Conservation (phyloP, 352 stramenopile species). For the Pythium oligandrum region DNA sequence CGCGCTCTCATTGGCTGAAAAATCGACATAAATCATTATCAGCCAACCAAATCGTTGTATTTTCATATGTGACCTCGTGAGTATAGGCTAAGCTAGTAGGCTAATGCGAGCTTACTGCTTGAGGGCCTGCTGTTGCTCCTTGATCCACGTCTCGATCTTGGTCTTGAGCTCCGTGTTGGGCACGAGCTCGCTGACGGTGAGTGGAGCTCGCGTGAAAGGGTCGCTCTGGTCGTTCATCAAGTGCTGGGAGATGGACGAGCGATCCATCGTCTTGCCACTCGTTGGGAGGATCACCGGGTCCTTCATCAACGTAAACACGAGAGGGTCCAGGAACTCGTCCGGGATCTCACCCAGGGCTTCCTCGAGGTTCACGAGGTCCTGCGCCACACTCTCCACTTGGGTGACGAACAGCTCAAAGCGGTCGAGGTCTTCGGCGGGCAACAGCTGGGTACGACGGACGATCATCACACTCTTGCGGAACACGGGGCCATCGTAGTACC, state of each 20-base stretch:
- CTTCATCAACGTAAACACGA: constrained; percentile 95
- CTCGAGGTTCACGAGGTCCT: constrained; percentile 50
- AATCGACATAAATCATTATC: no score
- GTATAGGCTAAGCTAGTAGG: no score
- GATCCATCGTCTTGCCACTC: constrained; percentile 90
- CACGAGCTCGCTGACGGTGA: constrained; percentile 67
- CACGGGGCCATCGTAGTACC: constrained; percentile 73
- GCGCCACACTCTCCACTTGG: constrained; percentile 40
- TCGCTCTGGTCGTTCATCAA: constrained; percentile 96
- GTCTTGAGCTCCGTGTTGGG: constrained; percentile 58
- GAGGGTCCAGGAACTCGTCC: constrained; percentile 95
- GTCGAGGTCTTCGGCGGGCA: constrained; percentile 35
- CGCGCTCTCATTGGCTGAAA: neutral
- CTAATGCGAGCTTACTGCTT: neutral
- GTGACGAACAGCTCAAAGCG: constrained; percentile 58
- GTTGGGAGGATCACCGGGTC: constrained; percentile 92
- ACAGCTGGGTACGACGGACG: constrained; percentile 56
- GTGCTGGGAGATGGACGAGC: constrained; percentile 94
- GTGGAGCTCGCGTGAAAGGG: constrained; percentile 93
- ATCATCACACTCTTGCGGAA: constrained; percentile 75
- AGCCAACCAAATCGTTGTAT: no score
- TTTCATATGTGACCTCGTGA: no score
- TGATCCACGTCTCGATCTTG: constrained; percentile 60
- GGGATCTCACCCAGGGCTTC: constrained; percentile 90
- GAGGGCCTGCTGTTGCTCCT: constrained; percentile 10